Evolutionary conservation across 202 grass and related monocot genomes (phyloP).

Genomic region (Schoenoplectus triqueter): DNA sequence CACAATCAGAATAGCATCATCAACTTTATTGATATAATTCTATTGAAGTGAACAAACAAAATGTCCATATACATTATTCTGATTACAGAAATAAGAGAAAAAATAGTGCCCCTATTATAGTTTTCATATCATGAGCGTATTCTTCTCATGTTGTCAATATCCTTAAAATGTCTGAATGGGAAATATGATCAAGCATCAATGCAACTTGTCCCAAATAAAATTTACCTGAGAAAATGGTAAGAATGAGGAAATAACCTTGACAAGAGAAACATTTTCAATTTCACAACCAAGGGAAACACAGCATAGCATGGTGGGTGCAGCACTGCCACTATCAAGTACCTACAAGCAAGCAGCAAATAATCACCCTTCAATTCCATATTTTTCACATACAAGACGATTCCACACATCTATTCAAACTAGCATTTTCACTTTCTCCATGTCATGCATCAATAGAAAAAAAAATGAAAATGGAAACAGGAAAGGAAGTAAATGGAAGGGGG

Average conservation of each 20-base stretch:
- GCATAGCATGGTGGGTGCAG: conserved; percentile 90
- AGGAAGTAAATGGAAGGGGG: not conserved
- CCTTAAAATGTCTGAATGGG: not conserved
- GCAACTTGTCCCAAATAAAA: not conserved
- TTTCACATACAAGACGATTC: not conserved
- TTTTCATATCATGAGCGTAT: conserved; percentile 16
- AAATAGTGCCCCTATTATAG: not conserved
- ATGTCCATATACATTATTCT: conserved; percentile 17
- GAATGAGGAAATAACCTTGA: conserved; percentile 63
- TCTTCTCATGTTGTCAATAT: not conserved
- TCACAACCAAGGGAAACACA: conserved; percentile 60
- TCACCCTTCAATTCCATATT: not conserved
- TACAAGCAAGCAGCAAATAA: conserved; percentile 31
- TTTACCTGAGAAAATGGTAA: conserved; percentile 34
- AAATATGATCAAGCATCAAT: not conserved
- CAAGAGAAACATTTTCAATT: conserved; percentile 57
- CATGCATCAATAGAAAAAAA: not conserved
- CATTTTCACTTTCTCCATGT: not conserved
- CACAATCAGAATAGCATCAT: not conserved
- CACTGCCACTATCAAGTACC: conserved; percentile 76
- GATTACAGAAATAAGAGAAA: not conserved
- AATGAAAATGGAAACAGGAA: not conserved
- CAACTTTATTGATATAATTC: not conserved
- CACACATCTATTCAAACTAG: not conserved
- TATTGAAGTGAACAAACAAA: not conserved